These are phyloP conservation scores for Leucosporidium yakuticum DNA, from an alignment of 768 basidiomycete genomes.

Conservation along the genomic window DNA sequence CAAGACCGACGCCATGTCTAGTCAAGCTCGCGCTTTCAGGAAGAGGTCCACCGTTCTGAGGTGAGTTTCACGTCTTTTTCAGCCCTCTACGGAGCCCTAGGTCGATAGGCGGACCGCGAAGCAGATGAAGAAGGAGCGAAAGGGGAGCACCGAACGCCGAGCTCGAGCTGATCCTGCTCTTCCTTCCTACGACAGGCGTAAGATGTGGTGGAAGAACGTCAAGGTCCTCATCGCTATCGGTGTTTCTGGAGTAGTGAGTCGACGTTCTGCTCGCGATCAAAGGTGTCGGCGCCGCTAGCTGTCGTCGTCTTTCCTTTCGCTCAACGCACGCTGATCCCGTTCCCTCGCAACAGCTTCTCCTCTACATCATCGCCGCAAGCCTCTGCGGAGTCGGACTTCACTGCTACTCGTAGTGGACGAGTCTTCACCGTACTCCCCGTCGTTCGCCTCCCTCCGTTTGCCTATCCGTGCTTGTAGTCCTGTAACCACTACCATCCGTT, in stretches of 20 bases:
- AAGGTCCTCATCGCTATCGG: slow-evolving; percentile 42
- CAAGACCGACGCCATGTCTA: slow-evolving; percentile 84
- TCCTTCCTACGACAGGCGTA: slow-evolving; percentile 31
- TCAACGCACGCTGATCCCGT: not conserved
- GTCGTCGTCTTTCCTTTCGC: not conserved
- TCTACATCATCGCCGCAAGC: slow-evolving; percentile 79
- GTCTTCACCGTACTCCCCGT: too few relatives aligned
- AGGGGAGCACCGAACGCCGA: too few relatives aligned
- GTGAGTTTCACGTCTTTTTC: not conserved
- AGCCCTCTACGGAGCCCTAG: too few relatives aligned
- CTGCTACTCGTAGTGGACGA: too few relatives aligned
- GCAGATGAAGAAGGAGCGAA: not conserved
- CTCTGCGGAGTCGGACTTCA: slow-evolving; percentile 73
- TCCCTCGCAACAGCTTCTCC: slow-evolving; percentile 52
- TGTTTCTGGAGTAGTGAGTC: slow-evolving; percentile 52
- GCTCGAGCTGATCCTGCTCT: not conserved
- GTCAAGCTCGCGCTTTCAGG: slow-evolving; percentile 82
- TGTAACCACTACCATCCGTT: too few relatives aligned
- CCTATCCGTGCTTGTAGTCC: too few relatives aligned
- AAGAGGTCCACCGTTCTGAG: slow-evolving; percentile 33
- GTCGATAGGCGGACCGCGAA: not conserved
- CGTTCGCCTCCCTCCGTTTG: too few relatives aligned
- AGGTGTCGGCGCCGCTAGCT: too few relatives aligned
- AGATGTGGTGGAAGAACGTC: slow-evolving; percentile 48
- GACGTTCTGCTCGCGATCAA: too few relatives aligned